phyloP scores from a whole-genome alignment of 192 early-diverging fungal species.

The Rhizophagus sp. region DNA sequence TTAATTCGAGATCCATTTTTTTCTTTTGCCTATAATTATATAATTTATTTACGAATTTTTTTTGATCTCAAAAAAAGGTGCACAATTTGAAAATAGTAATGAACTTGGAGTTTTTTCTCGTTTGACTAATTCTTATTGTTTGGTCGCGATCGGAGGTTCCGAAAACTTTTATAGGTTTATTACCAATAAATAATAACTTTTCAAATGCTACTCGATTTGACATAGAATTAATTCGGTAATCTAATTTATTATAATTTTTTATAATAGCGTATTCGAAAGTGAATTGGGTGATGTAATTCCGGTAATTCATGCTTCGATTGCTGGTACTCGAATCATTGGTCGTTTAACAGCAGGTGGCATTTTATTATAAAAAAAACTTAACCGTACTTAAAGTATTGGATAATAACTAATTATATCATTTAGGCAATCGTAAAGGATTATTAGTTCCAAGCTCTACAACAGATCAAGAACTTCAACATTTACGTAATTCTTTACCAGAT shows the following conservation, averaged over 20 bases:
- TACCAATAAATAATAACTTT: background rate
- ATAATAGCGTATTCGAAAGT: slow-evolving; percentile 84
- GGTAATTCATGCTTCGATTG: slow-evolving; percentile 95
- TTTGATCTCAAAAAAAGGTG: slow-evolving; percentile 50
- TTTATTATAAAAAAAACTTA: background rate
- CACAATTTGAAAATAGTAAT: slow-evolving; percentile 99
- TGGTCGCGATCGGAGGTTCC: slow-evolving; percentile 96
- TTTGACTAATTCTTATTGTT: slow-evolving; percentile 97
- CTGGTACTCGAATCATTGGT: slow-evolving; percentile 95
- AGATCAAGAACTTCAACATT: slow-evolving; percentile 96
- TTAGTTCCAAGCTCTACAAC: slow-evolving; percentile 95
- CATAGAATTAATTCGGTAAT: background rate
- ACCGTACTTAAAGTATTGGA: too few relatives aligned
- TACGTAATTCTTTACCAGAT: slow-evolving; percentile 95
- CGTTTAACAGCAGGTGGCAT: slow-evolving; percentile 69
- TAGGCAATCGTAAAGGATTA: slow-evolving; percentile 91
- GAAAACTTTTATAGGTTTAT: slow-evolving; percentile 98
- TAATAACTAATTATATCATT: background rate
- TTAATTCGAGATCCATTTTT: background rate
- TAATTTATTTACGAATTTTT: background rate
- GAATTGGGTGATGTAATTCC: slow-evolving; percentile 95
- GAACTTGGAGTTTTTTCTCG: slow-evolving; percentile 98
- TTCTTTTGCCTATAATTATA: background rate
- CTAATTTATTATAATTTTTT: background rate
- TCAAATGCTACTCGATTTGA: background rate